Evolutionary conservation across 1,139 yeast species (phyloP), one percentile per base, ranked within the genome.

Genomic region (Torulaspora pretoriensis): DNA sequence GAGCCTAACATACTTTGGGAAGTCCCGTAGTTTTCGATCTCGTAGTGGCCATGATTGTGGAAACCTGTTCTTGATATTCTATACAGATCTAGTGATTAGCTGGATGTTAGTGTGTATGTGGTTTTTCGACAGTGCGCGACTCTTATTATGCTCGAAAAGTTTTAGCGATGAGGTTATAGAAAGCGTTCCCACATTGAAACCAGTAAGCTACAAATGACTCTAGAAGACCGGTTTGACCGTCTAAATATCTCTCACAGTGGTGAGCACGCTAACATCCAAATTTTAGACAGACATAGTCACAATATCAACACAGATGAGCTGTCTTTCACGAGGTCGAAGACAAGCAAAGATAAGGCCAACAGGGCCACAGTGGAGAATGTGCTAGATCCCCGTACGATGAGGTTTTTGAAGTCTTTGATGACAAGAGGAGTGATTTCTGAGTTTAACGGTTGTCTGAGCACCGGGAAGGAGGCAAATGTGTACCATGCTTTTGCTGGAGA

Each of bases 391-490:
- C 75, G 97, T 53, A 94, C 99, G 0, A 74, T 92, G 71, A 72
- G 80, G 58, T 90, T 90, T 60, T 70, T 94, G 50, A 81, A 82
- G 44, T 88, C 87, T 51, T 74, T 94, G 65, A 81, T 88, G 63
- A 85, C 81, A 60, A 81, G 84, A 56, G 96, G 96, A 3, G 75
- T 85, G 10, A 78, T 94, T 26, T 79, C 92, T 7, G 80, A 87
- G 55, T 83, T 94, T 58, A 88, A 90, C 59, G 98, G 98, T 6
- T 92, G 98, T 63, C 76, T 94, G 40, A 82, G 95, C 58, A 94
- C 98, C 0, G 99, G 99, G 34, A 94, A 94, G 65, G 99, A 94
- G 65, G 98, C 98, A 22, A 94, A 94, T 63, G 97, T 94, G 2
- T 94, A 94, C 63, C 96, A 90, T 63, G 97, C 96, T 0, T 80